These are phyloP conservation scores for Sinapis alba DNA, from an alignment of 441 rosid species.

Conservation along the genomic window DNA sequence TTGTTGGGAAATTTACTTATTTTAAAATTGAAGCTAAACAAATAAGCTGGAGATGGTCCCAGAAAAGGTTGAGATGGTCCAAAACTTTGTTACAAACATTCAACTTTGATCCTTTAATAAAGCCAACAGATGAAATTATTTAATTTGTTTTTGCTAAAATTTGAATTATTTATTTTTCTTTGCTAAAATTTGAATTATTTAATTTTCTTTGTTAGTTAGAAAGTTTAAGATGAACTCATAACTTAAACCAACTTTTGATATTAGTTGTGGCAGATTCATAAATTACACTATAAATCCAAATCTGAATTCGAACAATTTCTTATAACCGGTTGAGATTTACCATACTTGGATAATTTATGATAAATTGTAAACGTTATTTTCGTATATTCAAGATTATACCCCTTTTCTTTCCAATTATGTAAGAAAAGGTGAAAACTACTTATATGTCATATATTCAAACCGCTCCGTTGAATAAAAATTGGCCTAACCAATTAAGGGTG, in stretches of 20 bases:
- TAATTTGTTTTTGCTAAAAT: too few species aligned
- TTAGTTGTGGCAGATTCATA: neutral
- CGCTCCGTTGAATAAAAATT: constrained; percentile 25
- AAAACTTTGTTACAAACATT: neutral
- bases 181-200: too few species aligned
- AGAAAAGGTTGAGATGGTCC: too few species aligned
- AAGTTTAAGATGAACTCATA: neutral
- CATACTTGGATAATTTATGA: neutral
- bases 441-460: constrained; percentile 24
- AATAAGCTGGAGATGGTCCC: too few species aligned
- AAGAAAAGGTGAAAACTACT: neutral
- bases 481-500: constrained; percentile 13
- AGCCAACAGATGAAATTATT: neutral
- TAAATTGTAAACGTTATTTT: neutral
- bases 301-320: neutral
- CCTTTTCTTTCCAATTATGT: neutral
- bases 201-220: neutral
- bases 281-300: neutral
- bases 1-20: too few species aligned
- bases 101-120: neutral
- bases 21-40: too few species aligned
- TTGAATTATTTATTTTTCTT: too few species aligned
- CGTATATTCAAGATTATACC: neutral
- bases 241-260: neutral
- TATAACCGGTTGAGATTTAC: neutral